A percentile compares a stretch with the other conserved stretches of the same genome.
These are phyloP conservation scores for Triticum urartu DNA, from an alignment of 176 grass and related monocot species.

Conservation along the genomic window DNA sequence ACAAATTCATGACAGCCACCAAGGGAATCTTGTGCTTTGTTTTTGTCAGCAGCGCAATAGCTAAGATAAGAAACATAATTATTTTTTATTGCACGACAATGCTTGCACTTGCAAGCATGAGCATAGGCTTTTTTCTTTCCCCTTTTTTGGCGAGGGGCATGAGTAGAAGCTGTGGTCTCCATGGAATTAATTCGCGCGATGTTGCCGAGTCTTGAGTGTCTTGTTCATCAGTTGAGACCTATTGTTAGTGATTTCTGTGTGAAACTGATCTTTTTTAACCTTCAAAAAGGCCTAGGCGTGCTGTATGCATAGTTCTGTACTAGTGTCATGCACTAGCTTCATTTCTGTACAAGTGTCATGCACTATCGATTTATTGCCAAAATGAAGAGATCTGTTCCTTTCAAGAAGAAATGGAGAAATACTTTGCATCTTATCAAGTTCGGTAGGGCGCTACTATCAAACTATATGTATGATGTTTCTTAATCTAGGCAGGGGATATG, in stretches of 20 bases:
- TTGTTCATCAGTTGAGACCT: no score
- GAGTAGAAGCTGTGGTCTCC: not conserved
- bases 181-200: not conserved
- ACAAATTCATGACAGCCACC: not conserved
- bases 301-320: not conserved
- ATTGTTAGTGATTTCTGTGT: no score
- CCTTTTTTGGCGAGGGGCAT: no score
- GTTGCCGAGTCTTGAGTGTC: no score
- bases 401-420: not conserved
- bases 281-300: not conserved
- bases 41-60: not conserved
- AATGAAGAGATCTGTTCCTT: not conserved
- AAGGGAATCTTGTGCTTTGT: slow-evolving; percentile 12
- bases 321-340: not conserved
- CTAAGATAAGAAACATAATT: not conserved
- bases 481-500: no score
- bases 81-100: not conserved
- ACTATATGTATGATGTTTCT: not conserved
- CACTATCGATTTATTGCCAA: not conserved
- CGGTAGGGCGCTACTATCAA: slow-evolving; percentile 1
- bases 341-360: not conserved
- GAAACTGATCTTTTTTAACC: no score
- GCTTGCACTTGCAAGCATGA: not conserved
- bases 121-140: no score
- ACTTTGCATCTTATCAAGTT: not conserved